These are phyloP conservation scores for Hypholoma fasciculare DNA, from an alignment of 768 basidiomycete genomes.

Conservation along the genomic window DNA sequence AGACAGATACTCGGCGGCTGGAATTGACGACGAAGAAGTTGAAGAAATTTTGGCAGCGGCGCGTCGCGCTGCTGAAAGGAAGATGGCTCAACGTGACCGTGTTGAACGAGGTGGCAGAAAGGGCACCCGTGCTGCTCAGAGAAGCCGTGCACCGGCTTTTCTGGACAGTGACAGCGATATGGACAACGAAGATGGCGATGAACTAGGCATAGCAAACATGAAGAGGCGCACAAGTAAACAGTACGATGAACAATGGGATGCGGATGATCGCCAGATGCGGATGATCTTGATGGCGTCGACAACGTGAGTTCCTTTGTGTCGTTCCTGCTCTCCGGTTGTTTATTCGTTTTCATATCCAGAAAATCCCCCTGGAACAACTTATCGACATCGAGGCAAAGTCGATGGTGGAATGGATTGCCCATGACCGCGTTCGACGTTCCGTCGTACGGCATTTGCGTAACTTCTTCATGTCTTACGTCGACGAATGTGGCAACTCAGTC, in stretches of 20 bases:
- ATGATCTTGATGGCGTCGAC: conserved; percentile 88
- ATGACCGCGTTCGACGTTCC: conserved; percentile 85
- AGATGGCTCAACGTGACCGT: conserved; percentile 89
- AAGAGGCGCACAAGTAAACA: conserved; percentile 82
- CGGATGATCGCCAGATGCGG: conserved; percentile 77
- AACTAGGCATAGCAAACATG: conserved; percentile 67
- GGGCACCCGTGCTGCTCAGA: conserved; percentile 72
- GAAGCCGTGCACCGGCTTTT: conserved; percentile 86
- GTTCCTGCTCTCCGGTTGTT: background rate
- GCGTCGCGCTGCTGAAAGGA: conserved; percentile 80
- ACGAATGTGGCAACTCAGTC: conserved; percentile 87
- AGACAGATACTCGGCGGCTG: conserved; percentile 86
- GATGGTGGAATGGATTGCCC: conserved; percentile 96
- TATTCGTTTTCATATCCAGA: conserved; percentile 43
- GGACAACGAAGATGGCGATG: conserved; percentile 75
- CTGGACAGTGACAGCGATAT: conserved; percentile 81
- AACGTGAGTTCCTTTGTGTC: conserved; percentile 57
- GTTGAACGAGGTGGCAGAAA: conserved; percentile 63
- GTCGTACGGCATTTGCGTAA: conserved; percentile 92
- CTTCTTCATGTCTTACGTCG: conserved; percentile 95
- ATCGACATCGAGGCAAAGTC: conserved; percentile 98
- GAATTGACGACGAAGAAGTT: conserved; percentile 72
- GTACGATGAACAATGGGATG: conserved; percentile 97
- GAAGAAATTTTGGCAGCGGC: conserved; percentile 67
- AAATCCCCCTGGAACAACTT: conserved; percentile 92